A percentile compares a stretch with the other conserved stretches of the same genome.
These are phyloP conservation scores for Salix viminalis DNA, from an alignment of 345 rosid genomes.

Conservation along the genomic window DNA sequence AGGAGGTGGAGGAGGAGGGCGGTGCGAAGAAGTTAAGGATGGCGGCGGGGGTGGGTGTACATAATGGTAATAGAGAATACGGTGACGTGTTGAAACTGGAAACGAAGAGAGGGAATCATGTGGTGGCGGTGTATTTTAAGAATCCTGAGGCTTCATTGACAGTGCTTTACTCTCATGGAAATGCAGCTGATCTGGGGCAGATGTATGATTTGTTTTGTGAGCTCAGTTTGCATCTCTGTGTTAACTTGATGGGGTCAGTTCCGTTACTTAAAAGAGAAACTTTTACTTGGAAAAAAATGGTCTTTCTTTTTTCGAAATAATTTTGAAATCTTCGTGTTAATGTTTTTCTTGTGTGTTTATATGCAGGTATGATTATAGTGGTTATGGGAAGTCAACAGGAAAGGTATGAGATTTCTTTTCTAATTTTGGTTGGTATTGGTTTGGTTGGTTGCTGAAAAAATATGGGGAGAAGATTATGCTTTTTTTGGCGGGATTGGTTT, in stretches of 20 bases:
- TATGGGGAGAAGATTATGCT: background rate
- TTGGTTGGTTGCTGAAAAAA: background rate
- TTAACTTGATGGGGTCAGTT: constrained; percentile 83
- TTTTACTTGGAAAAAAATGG: background rate
- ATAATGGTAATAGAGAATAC: constrained; percentile 41
- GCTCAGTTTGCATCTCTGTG: constrained; percentile 71
- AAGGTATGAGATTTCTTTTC: constrained; percentile 42
- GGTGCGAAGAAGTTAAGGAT: constrained; percentile 50
- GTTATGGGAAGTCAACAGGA: constrained; percentile 81
- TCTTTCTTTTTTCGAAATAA: background rate
- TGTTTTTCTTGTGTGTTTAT: background rate
- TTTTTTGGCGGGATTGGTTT: background rate
- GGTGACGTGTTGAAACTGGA: constrained; percentile 60
- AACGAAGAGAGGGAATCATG: constrained; percentile 79
- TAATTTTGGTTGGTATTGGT: background rate
- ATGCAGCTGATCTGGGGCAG: constrained; percentile 97
- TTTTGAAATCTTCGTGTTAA: background rate
- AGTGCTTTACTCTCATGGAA: constrained; percentile 79
- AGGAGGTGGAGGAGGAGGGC: constrained; percentile 43
- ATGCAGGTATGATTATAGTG: constrained; percentile 88
- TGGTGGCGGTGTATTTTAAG: constrained; percentile 73
- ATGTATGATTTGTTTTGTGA: constrained; percentile 73
- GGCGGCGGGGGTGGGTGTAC: constrained; percentile 44
- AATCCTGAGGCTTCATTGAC: constrained; percentile 77
- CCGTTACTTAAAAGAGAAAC: background rate